Conservation (phyloP, 2,329 filamentous ascomycete genomes). For the Fusarium anguioides region DNA sequence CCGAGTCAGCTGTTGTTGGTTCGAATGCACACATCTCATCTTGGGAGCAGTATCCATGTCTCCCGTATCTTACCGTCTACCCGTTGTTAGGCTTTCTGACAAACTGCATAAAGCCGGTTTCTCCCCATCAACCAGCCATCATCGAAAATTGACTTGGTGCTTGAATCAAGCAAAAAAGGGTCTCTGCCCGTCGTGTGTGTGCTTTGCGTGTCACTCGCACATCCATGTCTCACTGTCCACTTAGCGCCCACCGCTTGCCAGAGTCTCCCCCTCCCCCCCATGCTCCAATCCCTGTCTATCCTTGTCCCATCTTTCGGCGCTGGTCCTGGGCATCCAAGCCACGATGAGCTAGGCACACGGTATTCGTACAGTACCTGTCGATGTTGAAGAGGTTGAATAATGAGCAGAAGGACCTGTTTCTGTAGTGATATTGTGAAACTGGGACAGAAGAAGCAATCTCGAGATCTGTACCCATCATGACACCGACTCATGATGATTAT, state of each 20-base stretch:
- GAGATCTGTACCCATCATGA: background rate
- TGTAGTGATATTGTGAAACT: background rate
- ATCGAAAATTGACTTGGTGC: background rate
- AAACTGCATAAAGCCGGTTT: background rate
- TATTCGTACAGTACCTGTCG: constrained; percentile 25
- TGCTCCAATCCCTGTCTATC: constrained; percentile 36
- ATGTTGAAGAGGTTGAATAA: too few species aligned
- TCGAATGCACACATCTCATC: background rate
- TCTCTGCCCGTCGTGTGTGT: constrained; percentile 34
- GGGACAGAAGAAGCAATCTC: background rate
- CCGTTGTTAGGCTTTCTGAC: background rate
- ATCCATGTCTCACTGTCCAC: constrained; percentile 45
- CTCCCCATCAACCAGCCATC: background rate
- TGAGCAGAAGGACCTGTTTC: background rate
- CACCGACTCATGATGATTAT: background rate
- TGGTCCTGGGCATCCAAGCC: constrained; percentile 33
- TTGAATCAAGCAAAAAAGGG: constrained; percentile 22
- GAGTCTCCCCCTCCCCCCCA: constrained; percentile 24
- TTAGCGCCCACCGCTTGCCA: constrained; percentile 41
- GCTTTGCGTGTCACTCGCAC: constrained; percentile 37
- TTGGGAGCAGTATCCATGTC: too few species aligned
- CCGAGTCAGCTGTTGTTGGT: constrained; percentile 19
- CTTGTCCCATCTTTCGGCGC: constrained; percentile 6
- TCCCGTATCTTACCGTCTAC: too few species aligned
- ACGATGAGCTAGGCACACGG: constrained; percentile 40